Evolutionary conservation across 2,329 filamentous ascomycete genomes (phyloP), one percentile per base, ranked within the genome.

Genomic region (Beauveria caledonica): DNA sequence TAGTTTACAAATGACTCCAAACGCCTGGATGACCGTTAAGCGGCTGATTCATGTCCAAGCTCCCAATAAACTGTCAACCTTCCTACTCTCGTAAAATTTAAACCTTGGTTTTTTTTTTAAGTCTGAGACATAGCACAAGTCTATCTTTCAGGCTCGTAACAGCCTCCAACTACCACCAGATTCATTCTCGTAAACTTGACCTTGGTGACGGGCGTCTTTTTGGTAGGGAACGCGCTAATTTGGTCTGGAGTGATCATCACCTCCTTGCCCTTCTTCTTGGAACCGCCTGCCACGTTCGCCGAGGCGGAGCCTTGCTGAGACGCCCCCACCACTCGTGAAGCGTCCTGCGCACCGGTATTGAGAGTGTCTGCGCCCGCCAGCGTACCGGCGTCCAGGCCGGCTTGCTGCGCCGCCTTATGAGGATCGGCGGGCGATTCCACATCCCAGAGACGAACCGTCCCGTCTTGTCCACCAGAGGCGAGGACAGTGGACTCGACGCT

Each of bases 151-250:
- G 82, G 79, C 57, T 85, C 80, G 67, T 85, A 87, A 68, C 83
- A 86, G 25, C 92, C 91, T 51, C 89, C 91, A 23, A 92, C 92
- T 63, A 97, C 80, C 13, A 97, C 88, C 65, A 97, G 74, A 71
- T 99, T 99, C 90, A 96, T 97, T 63, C 91, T 81, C 3, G 94
- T 97, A 68, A 97, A 97, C 69, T 88, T 85, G 58, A 96, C 92
- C 75, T 93, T 94, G 74, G 95, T 90, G 11, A 97, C 90, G 0
- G 93, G 92, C 17, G 89, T 93, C 76, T 96, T 96, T 82, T 99
- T 99, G 4, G 94, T 97, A 0, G 91, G 87, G 71, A 97, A 97
- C 1, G 90, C 92, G 64, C 86, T 91, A 75, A 99, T 95, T 75
- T 97, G 94, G 70, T 99, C 94, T 0, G 92, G 87, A 0, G 88